These are phyloP conservation scores for Chrysoporthe austroafricana DNA, from an alignment of 2,329 filamentous ascomycete genomes.

Conservation along the genomic window DNA sequence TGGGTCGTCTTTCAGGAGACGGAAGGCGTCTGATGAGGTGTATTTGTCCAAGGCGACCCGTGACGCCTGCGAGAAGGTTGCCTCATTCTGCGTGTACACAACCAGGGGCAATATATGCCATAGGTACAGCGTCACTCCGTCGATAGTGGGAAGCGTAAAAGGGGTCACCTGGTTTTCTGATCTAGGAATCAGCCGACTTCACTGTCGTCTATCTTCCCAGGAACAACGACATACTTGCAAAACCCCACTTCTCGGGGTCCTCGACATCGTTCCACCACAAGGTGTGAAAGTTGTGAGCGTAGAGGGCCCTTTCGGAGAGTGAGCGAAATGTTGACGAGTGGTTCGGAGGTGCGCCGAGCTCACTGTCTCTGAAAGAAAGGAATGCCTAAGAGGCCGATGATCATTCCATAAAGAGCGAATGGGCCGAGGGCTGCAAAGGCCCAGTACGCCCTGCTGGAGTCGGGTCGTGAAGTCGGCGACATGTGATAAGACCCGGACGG, in stretches of 20 bases:
- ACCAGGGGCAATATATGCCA: slow-evolving; percentile 89
- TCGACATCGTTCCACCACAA: slow-evolving; percentile 73
- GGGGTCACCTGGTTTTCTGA: slow-evolving; percentile 85
- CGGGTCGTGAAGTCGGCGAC: slow-evolving; percentile 7
- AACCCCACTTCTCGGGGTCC: slow-evolving; percentile 81
- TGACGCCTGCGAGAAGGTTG: slow-evolving; percentile 46
- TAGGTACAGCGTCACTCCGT: slow-evolving; percentile 78
- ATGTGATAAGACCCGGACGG: background rate
- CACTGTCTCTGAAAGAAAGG: slow-evolving; percentile 82
- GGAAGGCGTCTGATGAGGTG: slow-evolving; percentile 60
- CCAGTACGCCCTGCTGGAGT: slow-evolving; percentile 51
- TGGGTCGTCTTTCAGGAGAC: slow-evolving; percentile 65
- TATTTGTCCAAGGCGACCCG: slow-evolving; percentile 47
- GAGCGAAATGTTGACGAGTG: background rate
- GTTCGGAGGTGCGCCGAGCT: slow-evolving; percentile 37
- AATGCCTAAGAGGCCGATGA: slow-evolving; percentile 67
- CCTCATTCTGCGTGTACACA: slow-evolving; percentile 74
- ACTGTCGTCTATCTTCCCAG: background rate
- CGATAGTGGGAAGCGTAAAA: slow-evolving; percentile 75
- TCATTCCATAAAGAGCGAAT: slow-evolving; percentile 67
- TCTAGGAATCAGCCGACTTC: slow-evolving; percentile 23
- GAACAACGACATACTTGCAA: slow-evolving; percentile 65
- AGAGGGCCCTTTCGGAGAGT: slow-evolving; percentile 67
- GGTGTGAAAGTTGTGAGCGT: slow-evolving; percentile 79
- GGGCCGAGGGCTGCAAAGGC: slow-evolving; percentile 54